These are phyloP conservation scores for Breviolum minutum DNA, from an alignment of 73 alveolate species.

Conservation along the genomic window DNA sequence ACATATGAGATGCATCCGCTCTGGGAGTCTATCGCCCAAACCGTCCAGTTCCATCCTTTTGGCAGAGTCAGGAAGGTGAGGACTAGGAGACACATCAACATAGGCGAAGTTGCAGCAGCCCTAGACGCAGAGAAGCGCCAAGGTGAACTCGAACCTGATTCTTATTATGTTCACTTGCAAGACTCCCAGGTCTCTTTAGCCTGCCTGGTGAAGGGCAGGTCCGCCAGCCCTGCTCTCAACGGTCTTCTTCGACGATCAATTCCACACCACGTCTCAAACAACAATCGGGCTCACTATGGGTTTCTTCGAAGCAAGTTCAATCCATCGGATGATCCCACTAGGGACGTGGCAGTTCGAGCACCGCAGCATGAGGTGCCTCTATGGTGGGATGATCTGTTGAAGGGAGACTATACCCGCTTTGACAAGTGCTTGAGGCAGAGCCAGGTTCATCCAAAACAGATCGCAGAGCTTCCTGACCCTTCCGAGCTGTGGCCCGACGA, in stretches of 20 bases:
- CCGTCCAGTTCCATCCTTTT: neutral
- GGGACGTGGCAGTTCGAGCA: neutral
- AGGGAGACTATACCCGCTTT: neutral
- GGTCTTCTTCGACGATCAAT: neutral
- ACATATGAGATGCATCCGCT: conserved; percentile 7
- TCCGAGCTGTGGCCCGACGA: neutral
- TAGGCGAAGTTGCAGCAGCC: neutral
- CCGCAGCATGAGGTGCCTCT: neutral
- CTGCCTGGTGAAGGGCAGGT: neutral
- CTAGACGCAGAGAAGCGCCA: neutral
- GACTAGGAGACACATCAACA: conserved; percentile 5
- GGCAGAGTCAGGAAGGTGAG: neutral
- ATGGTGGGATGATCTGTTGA: neutral
- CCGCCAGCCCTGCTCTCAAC: neutral
- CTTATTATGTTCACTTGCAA: neutral
- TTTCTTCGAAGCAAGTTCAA: neutral
- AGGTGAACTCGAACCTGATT: neutral
- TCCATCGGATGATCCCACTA: neutral
- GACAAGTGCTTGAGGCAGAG: neutral
- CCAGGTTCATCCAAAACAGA: neutral
- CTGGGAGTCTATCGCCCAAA: neutral
- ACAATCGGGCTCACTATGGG: neutral
- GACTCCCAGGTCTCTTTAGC: conserved; percentile 6
- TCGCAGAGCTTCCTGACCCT: neutral
- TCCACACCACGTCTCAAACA: neutral